These are phyloP conservation scores for Vigna nakashimae DNA, from an alignment of 306 rosid genomes.

Conservation along the genomic window DNA sequence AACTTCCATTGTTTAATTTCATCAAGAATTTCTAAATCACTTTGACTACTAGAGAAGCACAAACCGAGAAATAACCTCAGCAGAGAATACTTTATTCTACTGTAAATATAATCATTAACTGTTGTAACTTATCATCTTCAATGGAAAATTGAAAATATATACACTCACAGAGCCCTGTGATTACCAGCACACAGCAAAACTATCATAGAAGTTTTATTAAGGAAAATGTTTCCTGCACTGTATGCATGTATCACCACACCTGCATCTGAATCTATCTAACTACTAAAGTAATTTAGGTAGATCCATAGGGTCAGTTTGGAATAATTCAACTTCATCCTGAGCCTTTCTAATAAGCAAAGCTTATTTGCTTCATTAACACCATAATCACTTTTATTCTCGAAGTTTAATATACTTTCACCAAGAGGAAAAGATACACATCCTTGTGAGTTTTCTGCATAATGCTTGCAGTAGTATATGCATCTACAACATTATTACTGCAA, in stretches of 20 bases:
- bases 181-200: slow-evolving; percentile 45
- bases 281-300: slow-evolving; percentile 44
- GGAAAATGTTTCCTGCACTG: slow-evolving; percentile 42
- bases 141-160: slow-evolving; percentile 47
- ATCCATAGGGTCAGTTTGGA: slow-evolving; percentile 47
- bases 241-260: slow-evolving; percentile 38
- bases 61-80: slow-evolving; percentile 24
- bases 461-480: slow-evolving; percentile 37
- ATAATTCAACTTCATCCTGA: slow-evolving; percentile 49
- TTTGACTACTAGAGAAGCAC: slow-evolving; percentile 18
- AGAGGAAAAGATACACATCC: slow-evolving; percentile 42
- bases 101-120: slow-evolving; percentile 56
- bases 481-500: neutral
- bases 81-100: slow-evolving; percentile 29
- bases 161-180: slow-evolving; percentile 49
- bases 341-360: slow-evolving; percentile 48
- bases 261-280: slow-evolving; percentile 41
- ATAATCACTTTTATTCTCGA: slow-evolving; percentile 43
- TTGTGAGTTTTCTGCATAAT: slow-evolving; percentile 41
- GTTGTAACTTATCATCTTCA: slow-evolving; percentile 44
- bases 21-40: slow-evolving; percentile 40
- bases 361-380: slow-evolving; percentile 43
- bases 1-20: neutral
- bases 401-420: slow-evolving; percentile 36
- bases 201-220: slow-evolving; percentile 44